phyloP scores from a whole-genome alignment of 2,329 filamentous ascomycete species.

The Aspergillus ruber region DNA sequence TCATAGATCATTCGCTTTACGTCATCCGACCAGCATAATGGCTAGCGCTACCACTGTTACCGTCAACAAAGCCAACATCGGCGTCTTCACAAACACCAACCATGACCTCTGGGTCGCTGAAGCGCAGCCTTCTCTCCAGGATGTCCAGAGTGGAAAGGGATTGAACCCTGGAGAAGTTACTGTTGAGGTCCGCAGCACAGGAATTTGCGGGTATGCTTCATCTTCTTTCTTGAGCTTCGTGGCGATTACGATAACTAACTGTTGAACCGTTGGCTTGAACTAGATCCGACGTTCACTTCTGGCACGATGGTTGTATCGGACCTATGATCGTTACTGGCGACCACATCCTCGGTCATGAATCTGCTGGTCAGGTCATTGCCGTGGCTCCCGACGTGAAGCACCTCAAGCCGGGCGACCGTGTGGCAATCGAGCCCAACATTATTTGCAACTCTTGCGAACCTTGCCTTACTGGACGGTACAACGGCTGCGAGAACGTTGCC shows the following conservation, averaged over 20 bases:
- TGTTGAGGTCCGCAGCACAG: slow-evolving; percentile 83
- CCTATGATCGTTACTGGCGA: slow-evolving; percentile 87
- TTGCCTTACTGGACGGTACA: slow-evolving; percentile 88
- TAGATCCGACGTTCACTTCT: slow-evolving; percentile 93
- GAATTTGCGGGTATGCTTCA: slow-evolving; percentile 75
- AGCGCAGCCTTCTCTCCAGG: slow-evolving; percentile 68
- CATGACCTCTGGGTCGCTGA: slow-evolving; percentile 87
- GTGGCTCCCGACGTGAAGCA: slow-evolving; percentile 65
- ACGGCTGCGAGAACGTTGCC: slow-evolving; percentile 77
- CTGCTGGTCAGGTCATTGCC: slow-evolving; percentile 70
- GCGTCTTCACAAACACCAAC: slow-evolving; percentile 88
- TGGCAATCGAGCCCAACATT: slow-evolving; percentile 89
- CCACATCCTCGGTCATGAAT: slow-evolving; percentile 92
- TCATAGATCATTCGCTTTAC: slow-evolving; percentile 1
- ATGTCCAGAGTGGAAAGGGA: slow-evolving; percentile 59
- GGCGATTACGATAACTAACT: slow-evolving; percentile 4
- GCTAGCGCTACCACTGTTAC: slow-evolving; percentile 18
- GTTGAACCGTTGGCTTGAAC: not conserved
- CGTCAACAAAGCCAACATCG: slow-evolving; percentile 77
- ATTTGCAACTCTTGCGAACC: slow-evolving; percentile 88
- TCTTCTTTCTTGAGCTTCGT: not conserved
- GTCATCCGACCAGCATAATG: slow-evolving; percentile 16
- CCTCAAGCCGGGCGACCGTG: slow-evolving; percentile 79
- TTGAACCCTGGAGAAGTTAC: slow-evolving; percentile 80
- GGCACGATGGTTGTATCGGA: slow-evolving; percentile 90